Evolutionary conservation across 371 early-diverging fungal species (phyloP).

Genomic region (Syncephalastrum sp.): DNA sequence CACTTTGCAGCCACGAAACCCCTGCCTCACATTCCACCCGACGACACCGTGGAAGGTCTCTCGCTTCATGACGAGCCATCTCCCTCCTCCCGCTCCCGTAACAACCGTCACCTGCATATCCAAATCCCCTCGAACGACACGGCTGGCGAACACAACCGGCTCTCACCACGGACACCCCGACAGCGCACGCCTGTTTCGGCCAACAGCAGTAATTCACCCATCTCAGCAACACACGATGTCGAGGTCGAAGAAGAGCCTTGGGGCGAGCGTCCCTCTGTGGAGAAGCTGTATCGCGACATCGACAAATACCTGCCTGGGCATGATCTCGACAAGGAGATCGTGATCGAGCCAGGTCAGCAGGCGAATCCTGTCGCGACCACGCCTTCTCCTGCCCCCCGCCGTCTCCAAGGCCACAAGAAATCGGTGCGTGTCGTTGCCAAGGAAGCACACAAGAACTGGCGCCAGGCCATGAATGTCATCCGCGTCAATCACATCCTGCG

Average conservation of each 20-base stretch:
- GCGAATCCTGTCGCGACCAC: constrained; percentile 12
- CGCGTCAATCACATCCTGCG: constrained; percentile 38
- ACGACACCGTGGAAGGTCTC: constrained; percentile 8
- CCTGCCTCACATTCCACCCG: background rate
- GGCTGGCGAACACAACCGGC: constrained; percentile 3
- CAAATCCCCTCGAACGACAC: constrained; percentile 15
- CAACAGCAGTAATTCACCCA: constrained; percentile 7
- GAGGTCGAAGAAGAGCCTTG: constrained; percentile 49
- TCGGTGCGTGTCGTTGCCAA: constrained; percentile 61
- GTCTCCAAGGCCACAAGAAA: constrained; percentile 49
- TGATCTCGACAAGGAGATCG: constrained; percentile 79
- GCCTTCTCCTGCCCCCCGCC: constrained; percentile 20
- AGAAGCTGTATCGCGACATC: constrained; percentile 70
- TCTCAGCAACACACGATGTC: constrained; percentile 12
- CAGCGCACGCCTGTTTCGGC: constrained; percentile 15
- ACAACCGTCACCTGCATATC: constrained; percentile 15
- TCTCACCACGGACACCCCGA: constrained; percentile 15
- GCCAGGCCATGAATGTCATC: constrained; percentile 37
- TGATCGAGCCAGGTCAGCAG: constrained; percentile 37
- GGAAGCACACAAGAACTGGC: constrained; percentile 52
- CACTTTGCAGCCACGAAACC: constrained; percentile 10
- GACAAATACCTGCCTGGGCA: constrained; percentile 79
- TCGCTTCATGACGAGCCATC: constrained; percentile 5
- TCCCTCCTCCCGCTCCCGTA: background rate
- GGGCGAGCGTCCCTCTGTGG: constrained; percentile 73